These are phyloP conservation scores for Aspergillus mulundensis DNA, from an alignment of 495 filamentous ascomycete species.

Conservation along the genomic window DNA sequence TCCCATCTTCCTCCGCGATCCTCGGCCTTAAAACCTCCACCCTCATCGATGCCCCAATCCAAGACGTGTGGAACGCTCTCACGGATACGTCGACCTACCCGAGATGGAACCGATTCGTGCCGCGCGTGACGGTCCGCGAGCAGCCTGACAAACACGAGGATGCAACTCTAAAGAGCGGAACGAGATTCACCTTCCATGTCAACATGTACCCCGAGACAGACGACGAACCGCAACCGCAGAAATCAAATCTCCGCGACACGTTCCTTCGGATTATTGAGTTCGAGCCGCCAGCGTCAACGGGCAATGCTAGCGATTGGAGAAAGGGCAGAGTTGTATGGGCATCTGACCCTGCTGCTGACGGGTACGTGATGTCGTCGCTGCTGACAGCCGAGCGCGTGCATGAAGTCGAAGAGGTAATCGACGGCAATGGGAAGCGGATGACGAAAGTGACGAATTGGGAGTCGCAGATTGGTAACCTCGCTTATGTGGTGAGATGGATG, in stretches of 20 bases:
- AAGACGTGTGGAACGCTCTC: constrained; percentile 33
- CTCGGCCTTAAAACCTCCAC: constrained; percentile 33
- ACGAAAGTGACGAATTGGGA: constrained; percentile 45
- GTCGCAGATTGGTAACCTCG: constrained; percentile 34
- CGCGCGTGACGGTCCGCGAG: constrained; percentile 36
- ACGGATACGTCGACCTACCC: constrained; percentile 43
- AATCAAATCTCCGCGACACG: not conserved
- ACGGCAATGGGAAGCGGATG: constrained; percentile 15
- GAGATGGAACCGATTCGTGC: constrained; percentile 42
- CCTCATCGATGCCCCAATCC: constrained; percentile 30
- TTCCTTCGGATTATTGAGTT: constrained; percentile 27
- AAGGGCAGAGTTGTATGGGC: constrained; percentile 37
- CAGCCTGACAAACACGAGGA: constrained; percentile 19
- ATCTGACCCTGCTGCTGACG: constrained; percentile 24
- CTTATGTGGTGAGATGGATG: constrained; percentile 38
- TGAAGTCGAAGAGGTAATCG: constrained; percentile 32
- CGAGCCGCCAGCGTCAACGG: constrained; percentile 23
- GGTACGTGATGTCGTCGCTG: constrained; percentile 24
- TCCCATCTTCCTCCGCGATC: constrained; percentile 26
- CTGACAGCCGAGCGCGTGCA: constrained; percentile 39
- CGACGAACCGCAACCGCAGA: constrained; percentile 24
- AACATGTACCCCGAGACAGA: constrained; percentile 27
- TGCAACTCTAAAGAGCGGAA: constrained; percentile 29
- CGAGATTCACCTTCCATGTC: constrained; percentile 40
- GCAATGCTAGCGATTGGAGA: not conserved